Conservation (phyloP, 768 basidiomycete species). For the Termitomyces sp. region DNA sequence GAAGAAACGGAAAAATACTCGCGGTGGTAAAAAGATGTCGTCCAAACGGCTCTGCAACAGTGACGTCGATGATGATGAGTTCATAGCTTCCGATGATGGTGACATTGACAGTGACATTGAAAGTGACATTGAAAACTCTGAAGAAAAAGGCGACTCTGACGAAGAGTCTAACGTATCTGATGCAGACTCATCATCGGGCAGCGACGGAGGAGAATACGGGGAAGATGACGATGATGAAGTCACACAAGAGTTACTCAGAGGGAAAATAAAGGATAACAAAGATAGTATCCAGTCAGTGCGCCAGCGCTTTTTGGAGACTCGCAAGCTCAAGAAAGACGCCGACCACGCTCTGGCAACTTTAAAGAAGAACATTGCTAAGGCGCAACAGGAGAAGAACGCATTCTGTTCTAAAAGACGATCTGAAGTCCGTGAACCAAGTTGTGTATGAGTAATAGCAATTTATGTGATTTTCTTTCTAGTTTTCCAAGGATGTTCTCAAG, state of each 20-base stretch:
- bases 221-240: conserved; percentile 35
- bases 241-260: conserved; percentile 40
- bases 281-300: conserved; percentile 34
- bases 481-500: conserved; percentile 50
- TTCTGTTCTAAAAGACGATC: conserved; percentile 57
- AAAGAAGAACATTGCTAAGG: conserved; percentile 37
- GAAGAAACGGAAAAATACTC: conserved; percentile 48
- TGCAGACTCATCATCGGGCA: conserved; percentile 14
- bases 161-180: conserved; percentile 13
- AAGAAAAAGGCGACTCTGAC: conserved; percentile 11
- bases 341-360: conserved; percentile 26
- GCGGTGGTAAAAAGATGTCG: conserved; percentile 33
- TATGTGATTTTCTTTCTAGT: conserved; percentile 25
- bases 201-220: conserved; percentile 24
- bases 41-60: conserved; percentile 38
- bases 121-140: too few relatives aligned
- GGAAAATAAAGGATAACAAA: conserved; percentile 39
- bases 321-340: conserved; percentile 31
- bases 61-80: conserved; percentile 23
- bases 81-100: too few relatives aligned
- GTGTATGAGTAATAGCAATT: neutral
- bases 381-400: conserved; percentile 56
- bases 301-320: conserved; percentile 29
- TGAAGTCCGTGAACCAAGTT: conserved; percentile 30
- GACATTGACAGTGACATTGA: conserved; percentile 18